Conservation (phyloP, 768 basidiomycete genomes). For the Tylopilus sp. region DNA sequence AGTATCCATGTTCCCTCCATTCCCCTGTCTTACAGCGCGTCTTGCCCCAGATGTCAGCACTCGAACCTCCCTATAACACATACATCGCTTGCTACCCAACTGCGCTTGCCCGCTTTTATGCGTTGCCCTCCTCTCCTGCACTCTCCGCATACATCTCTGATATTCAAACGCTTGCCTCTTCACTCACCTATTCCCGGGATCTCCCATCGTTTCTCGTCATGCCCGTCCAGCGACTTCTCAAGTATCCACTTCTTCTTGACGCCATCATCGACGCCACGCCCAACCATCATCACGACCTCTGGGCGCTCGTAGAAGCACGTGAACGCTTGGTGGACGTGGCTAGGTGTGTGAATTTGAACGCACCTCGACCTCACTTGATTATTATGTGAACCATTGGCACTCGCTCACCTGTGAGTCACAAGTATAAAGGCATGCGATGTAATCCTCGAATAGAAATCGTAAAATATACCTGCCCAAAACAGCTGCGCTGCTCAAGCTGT, state of each 20-base stretch:
- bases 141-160: slow-evolving; percentile 63
- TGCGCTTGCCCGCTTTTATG: slow-evolving; percentile 65
- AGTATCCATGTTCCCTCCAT: slow-evolving; percentile 28
- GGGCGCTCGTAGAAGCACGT: slow-evolving; percentile 26
- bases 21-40: background rate
- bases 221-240: slow-evolving; percentile 93
- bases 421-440: no score
- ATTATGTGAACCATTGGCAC: no score
- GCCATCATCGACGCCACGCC: slow-evolving; percentile 77
- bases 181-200: slow-evolving; percentile 87
- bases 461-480: no score
- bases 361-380: no score
- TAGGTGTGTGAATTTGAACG: slow-evolving; percentile 73
- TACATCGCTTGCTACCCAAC: slow-evolving; percentile 80
- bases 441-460: no score
- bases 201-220: slow-evolving; percentile 93
- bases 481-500: no score
- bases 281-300: slow-evolving; percentile 61
- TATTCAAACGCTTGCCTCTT: slow-evolving; percentile 62
- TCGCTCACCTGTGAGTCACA: no score
- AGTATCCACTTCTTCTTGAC: slow-evolving; percentile 83
- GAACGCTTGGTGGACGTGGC: slow-evolving; percentile 68
- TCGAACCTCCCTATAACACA: slow-evolving; percentile 70
- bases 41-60: slow-evolving; percentile 59
- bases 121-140: slow-evolving; percentile 39